Percentiles rank a stretch among this genome's conserved stretches.
phyloP scores from a whole-genome alignment of 2,329 filamentous ascomycete species.

The Thielaviopsis populi region DNA sequence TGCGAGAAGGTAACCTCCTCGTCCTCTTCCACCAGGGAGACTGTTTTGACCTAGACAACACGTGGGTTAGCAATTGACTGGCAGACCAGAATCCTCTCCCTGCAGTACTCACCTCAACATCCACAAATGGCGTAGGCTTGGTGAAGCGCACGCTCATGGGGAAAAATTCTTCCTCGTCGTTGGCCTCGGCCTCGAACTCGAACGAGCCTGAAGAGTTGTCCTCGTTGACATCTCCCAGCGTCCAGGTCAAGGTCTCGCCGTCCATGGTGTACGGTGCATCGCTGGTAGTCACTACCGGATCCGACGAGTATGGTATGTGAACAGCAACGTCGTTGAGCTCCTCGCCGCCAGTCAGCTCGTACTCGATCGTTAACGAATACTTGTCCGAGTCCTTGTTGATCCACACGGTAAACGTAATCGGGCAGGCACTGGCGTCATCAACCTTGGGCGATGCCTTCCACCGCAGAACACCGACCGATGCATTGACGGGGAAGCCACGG shows the following conservation, averaged over 20 bases:
- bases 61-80: background rate
- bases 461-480: constrained; percentile 78
- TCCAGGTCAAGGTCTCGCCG: constrained; percentile 88
- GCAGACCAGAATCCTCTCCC: background rate
- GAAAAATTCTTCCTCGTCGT: constrained; percentile 91
- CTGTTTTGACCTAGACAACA: constrained; percentile 41
- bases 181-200: constrained; percentile 83
- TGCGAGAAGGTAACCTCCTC: constrained; percentile 73
- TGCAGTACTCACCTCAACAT: constrained; percentile 60
- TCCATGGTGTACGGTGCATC: constrained; percentile 90
- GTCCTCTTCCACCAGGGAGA: constrained; percentile 57
- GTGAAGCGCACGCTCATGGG: constrained; percentile 86
- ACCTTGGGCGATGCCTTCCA: constrained; percentile 77
- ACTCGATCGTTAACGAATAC: constrained; percentile 86
- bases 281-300: constrained; percentile 82
- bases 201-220: constrained; percentile 75
- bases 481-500: constrained; percentile 88
- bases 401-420: constrained; percentile 96
- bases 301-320: constrained; percentile 71
- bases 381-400: constrained; percentile 76
- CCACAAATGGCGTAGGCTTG: constrained; percentile 73
- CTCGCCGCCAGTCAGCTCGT: constrained; percentile 74
- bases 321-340: constrained; percentile 71
- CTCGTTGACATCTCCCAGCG: constrained; percentile 70
- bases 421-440: constrained; percentile 66